These are phyloP conservation scores for Naganishia sp. DNA, from an alignment of 1,284 basidiomycete species.

Conservation along the genomic window DNA sequence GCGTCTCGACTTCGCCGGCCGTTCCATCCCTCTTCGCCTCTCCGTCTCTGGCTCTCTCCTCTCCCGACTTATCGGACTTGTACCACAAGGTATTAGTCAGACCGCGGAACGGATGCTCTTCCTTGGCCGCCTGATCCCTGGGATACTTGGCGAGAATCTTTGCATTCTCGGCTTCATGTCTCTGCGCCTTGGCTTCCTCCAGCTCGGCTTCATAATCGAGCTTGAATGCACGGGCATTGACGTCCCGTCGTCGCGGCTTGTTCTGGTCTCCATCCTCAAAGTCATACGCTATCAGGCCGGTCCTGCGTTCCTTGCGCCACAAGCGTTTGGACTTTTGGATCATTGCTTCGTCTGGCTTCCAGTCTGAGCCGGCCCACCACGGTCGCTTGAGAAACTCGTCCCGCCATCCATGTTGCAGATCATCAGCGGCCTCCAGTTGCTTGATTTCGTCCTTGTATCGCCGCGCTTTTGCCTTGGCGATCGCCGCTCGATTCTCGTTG, in stretches of 20 bases:
- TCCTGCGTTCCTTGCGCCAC: constrained; percentile 8
- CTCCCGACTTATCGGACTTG: constrained; percentile 4
- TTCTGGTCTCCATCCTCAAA: neutral
- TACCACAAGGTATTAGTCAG: constrained; percentile 5
- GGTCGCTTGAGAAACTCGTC: constrained; percentile 26
- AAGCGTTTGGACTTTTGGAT: neutral
- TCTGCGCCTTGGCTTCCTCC: constrained; percentile 39
- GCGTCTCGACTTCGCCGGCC: neutral
- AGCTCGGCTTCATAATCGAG: constrained; percentile 41
- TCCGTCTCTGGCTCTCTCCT: neutral
- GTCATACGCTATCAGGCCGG: neutral
- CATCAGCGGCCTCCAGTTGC: constrained; percentile 26
- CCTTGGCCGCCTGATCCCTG: constrained; percentile 5
- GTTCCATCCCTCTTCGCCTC: too few relatives aligned
- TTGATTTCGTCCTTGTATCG: constrained; percentile 21
- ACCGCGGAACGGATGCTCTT: constrained; percentile 23
- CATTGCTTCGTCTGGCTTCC: constrained; percentile 5
- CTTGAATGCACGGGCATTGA: constrained; percentile 25
- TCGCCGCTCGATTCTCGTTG: constrained; percentile 20
- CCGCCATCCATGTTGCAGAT: constrained; percentile 28
- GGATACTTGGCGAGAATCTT: constrained; percentile 26
- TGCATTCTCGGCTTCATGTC: constrained; percentile 24
- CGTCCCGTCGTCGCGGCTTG: constrained; percentile 4
- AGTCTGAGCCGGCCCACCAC: constrained; percentile 31
- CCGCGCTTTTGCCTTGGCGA: constrained; percentile 18